Base-by-base conservation (phyloP, 768 basidiomycete species). In the Gelatoporia subvermispora region DNA sequence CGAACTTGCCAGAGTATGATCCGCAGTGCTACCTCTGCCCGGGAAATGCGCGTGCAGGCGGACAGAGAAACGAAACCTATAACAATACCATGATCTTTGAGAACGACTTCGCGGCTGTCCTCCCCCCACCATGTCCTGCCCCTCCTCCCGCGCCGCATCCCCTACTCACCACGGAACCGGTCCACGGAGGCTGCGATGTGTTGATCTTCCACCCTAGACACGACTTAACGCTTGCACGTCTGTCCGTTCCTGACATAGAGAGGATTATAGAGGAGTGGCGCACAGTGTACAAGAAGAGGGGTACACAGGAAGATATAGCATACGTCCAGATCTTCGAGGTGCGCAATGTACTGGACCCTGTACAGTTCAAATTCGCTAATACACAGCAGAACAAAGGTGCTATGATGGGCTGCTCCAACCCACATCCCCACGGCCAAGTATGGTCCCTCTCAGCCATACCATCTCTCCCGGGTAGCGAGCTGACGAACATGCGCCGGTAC, bases 331-430 rank as follows among this genome's bases (percentile, higher is more conserved):
- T 93, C 9, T 93, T 94, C 60, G 91, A 94, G 82, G 91, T 86
- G 56, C 41, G 70, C 45, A 35, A 44, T 21, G 22, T 18, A 15
- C 22, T 10, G 17, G 15, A 23, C 34, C 21, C 3, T n/a, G 42
- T 40, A 41, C 24, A 25, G n/a, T 35, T 31, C 10, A 5, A n/a
- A 17, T 28, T 4, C 25, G 8, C 17, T 44, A 13, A 25, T 44
- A 25, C 41, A 24, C 7, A 17, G 41, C 40, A 62, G 60, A 60
- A 61, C 47, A 94, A 93, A 68, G 93, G 93, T 2, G 68, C 84
- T 2, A 93, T 92, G 73, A 94, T 94, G 93, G 93, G 93, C 10
- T 94, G 91, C 61, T 91, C 88, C 7, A 95, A 94, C 60, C 90
- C 92, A 21, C 93, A 95, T 63, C 92, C 93, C 0, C 93, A 95